Evolutionary conservation across 179 eudicot genomes (phyloP).

Genomic region (Camellia oleifera): DNA sequence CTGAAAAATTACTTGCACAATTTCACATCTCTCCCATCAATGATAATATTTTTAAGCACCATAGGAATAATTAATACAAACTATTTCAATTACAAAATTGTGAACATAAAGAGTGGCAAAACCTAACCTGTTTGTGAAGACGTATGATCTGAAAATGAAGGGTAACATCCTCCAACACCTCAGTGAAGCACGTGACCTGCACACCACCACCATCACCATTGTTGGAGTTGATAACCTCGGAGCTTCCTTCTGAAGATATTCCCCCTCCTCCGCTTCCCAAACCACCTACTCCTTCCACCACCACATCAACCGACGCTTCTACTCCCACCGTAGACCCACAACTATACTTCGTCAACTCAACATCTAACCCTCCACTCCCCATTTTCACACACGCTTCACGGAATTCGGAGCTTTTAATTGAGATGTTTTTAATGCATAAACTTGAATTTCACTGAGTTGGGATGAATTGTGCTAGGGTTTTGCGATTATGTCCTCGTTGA

Average conservation of each 20-base stretch:
- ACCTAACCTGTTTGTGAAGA: constrained; percentile 64
- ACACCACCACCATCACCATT: constrained; percentile 25
- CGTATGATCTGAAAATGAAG: constrained; percentile 78
- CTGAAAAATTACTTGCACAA: neutral
- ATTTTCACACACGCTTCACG: neutral
- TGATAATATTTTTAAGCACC: neutral
- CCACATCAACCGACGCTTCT: neutral
- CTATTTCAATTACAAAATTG: neutral
- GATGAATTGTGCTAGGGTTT: neutral
- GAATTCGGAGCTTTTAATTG: too few relatives aligned
- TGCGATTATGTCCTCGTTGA: too few relatives aligned
- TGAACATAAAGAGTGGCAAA: neutral
- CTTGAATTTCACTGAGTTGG: neutral
- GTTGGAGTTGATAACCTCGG: constrained; percentile 1
- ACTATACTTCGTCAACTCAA: neutral
- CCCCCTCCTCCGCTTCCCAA: constrained; percentile 16
- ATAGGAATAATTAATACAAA: too few relatives aligned
- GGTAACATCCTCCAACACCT: constrained; percentile 41
- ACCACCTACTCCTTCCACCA: constrained; percentile 23
- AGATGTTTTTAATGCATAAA: too few relatives aligned
- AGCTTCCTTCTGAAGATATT: constrained; percentile 12
- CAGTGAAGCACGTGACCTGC: constrained; percentile 57
- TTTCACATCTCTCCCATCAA: neutral
- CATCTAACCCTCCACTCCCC: neutral
- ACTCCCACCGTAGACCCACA: neutral